Conservation (phyloP, 257 asterid genomes). For the Cinchona pubescens region DNA sequence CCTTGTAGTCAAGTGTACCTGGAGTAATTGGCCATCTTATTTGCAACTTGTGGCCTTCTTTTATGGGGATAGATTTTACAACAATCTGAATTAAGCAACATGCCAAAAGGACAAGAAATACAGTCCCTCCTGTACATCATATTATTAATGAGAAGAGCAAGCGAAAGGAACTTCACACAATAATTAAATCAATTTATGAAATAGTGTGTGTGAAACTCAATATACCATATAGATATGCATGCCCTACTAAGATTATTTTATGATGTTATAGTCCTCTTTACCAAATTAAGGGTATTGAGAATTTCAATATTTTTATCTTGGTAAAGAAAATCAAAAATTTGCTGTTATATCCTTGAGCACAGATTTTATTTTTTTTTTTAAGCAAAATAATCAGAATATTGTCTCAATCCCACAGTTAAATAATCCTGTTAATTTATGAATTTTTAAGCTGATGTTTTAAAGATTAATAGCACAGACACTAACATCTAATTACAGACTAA, state of each 20-base stretch:
- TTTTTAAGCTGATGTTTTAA: not conserved
- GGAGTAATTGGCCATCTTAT: conserved; percentile 77
- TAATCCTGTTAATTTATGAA: not conserved
- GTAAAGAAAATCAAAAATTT: not conserved
- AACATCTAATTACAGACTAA: not conserved
- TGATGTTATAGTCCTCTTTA: too few relatives aligned
- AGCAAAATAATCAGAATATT: not conserved
- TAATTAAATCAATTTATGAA: too few relatives aligned
- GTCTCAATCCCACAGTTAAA: not conserved
- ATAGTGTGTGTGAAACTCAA: too few relatives aligned
- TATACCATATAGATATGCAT: too few relatives aligned
- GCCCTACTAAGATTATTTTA: too few relatives aligned
- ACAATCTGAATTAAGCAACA: conserved; percentile 48
- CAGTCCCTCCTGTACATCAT: too few relatives aligned
- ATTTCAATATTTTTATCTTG: too few relatives aligned
- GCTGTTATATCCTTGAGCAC: not conserved
- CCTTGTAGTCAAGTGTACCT: conserved; percentile 64
- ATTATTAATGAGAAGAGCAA: not conserved
- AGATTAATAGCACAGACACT: not conserved
- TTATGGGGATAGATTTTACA: conserved; percentile 73
- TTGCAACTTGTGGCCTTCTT: conserved; percentile 80
- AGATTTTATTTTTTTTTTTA: too few relatives aligned
- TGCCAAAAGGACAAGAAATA: not conserved
- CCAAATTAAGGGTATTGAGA: not conserved
- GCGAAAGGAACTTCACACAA: not conserved